Evolutionary conservation across 2,329 filamentous ascomycete species (phyloP).

Genomic region (Trichoderma sp.): DNA sequence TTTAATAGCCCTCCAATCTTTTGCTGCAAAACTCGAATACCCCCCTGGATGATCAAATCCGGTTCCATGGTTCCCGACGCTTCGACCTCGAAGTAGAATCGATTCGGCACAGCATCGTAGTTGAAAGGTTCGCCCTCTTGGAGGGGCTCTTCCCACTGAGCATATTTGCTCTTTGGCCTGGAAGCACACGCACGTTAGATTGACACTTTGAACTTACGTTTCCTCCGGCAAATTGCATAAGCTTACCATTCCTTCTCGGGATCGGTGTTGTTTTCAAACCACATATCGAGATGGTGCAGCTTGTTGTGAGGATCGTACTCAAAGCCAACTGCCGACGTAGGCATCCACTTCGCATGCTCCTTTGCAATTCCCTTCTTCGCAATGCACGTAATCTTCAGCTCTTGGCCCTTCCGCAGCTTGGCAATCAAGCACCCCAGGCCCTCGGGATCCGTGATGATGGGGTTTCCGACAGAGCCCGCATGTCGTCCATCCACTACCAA

Average conservation of each 20-base stretch:
- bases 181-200: neutral
- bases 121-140: conserved; percentile 87
- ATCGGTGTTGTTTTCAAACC: conserved; percentile 81
- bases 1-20: conserved; percentile 84
- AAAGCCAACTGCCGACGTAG: conserved; percentile 88
- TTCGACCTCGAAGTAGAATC: conserved; percentile 95
- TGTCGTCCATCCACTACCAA: conserved; percentile 72
- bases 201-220: neutral
- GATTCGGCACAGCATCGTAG: conserved; percentile 80
- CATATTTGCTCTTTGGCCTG: conserved; percentile 82
- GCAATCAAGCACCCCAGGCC: conserved; percentile 83
- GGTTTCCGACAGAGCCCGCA: conserved; percentile 77
- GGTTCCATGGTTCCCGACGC: conserved; percentile 85
- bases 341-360: conserved; percentile 98
- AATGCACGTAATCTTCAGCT: conserved; percentile 86
- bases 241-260: conserved; percentile 80
- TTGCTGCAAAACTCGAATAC: conserved; percentile 84
- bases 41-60: conserved; percentile 84
- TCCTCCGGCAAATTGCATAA: too few species aligned
- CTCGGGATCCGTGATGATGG: conserved; percentile 82
- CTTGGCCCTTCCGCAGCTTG: conserved; percentile 87
- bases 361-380: conserved; percentile 99
- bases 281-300: conserved; percentile 86
- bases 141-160: conserved; percentile 76
- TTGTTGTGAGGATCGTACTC: conserved; percentile 99